Conservation (phyloP, 805 yeast species). For the Metschnikowia continentalis region DNA sequence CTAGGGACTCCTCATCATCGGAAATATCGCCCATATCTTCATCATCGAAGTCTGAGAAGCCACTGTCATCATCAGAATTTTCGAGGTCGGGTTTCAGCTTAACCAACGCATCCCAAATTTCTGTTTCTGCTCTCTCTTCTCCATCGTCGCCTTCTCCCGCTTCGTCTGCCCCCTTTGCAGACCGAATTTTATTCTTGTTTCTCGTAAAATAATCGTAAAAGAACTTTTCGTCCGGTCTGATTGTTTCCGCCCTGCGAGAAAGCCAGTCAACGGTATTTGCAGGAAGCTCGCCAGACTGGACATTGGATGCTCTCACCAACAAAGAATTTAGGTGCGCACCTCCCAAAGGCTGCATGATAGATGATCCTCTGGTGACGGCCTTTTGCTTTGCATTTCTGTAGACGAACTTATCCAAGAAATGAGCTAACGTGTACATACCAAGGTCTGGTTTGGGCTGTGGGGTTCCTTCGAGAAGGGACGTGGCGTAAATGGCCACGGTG, state of each 20-base stretch:
- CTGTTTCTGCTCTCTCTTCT: slow-evolving; percentile 58
- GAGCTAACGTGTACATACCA: slow-evolving; percentile 80
- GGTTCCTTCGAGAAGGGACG: slow-evolving; percentile 50
- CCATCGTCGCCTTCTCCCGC: slow-evolving; percentile 37
- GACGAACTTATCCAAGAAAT: slow-evolving; percentile 92
- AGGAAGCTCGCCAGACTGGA: slow-evolving; percentile 48
- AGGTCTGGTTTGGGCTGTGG: slow-evolving; percentile 77
- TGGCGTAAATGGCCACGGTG: slow-evolving; percentile 78
- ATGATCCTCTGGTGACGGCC: slow-evolving; percentile 69
- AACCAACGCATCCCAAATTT: slow-evolving; percentile 77
- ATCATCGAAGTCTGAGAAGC: slow-evolving; percentile 40
- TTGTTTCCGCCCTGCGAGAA: slow-evolving; percentile 52
- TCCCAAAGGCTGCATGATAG: slow-evolving; percentile 96
- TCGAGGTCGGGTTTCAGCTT: slow-evolving; percentile 70
- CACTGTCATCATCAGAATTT: slow-evolving; percentile 29
- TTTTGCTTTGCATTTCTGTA: slow-evolving; percentile 87
- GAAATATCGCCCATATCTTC: slow-evolving; percentile 36
- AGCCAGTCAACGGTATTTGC: slow-evolving; percentile 86
- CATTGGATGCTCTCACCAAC: slow-evolving; percentile 59
- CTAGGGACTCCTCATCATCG: slow-evolving; percentile 6
- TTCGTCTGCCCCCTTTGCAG: slow-evolving; percentile 21
- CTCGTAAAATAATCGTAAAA: slow-evolving; percentile 79
- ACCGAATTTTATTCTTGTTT: slow-evolving; percentile 42
- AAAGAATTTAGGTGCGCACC: slow-evolving; percentile 73
- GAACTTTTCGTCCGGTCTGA: slow-evolving; percentile 85